Conservation (phyloP, 257 asterid genomes). For the Anisodus acutangulus region DNA sequence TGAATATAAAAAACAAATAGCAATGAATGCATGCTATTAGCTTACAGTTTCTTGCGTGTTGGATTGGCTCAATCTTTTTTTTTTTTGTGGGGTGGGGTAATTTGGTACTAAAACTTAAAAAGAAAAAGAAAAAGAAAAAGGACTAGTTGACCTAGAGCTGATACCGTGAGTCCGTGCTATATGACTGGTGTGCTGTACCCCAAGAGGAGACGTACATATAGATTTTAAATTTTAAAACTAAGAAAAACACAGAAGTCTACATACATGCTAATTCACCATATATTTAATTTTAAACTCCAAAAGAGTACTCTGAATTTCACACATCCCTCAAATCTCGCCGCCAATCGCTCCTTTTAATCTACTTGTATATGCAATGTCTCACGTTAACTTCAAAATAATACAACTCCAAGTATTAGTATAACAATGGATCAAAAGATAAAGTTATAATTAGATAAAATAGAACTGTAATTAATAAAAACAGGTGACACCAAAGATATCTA, state of each 20-base stretch:
- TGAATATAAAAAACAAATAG: no score
- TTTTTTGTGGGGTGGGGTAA: not conserved
- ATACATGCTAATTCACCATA: not conserved
- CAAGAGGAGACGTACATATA: slow-evolving; percentile 15
- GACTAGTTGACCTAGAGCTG: slow-evolving; percentile 9
- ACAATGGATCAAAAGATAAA: not conserved
- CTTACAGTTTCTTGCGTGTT: not conserved
- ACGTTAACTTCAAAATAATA: slow-evolving; percentile 23
- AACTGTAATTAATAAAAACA: not conserved
- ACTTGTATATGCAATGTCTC: not conserved
- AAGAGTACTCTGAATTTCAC: slow-evolving; percentile 12
- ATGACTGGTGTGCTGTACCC: not conserved
- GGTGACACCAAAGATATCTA: not conserved
- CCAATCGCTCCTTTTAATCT: slow-evolving; percentile 49
- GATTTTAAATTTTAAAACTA: not conserved
- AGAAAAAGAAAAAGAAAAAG: not conserved
- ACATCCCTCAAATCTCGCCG: slow-evolving; percentile 59
- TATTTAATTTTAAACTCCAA: not conserved
- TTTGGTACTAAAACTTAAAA: not conserved
- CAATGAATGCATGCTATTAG: not conserved
- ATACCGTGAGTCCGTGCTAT: slow-evolving; percentile 17
- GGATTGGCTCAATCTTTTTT: not conserved
- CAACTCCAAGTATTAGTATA: not conserved
- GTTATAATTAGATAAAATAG: not conserved
- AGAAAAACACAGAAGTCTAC: not conserved